Evolutionary conservation across 2,329 filamentous ascomycete genomes (phyloP).

Genomic region (Zasmidium cellare): DNA sequence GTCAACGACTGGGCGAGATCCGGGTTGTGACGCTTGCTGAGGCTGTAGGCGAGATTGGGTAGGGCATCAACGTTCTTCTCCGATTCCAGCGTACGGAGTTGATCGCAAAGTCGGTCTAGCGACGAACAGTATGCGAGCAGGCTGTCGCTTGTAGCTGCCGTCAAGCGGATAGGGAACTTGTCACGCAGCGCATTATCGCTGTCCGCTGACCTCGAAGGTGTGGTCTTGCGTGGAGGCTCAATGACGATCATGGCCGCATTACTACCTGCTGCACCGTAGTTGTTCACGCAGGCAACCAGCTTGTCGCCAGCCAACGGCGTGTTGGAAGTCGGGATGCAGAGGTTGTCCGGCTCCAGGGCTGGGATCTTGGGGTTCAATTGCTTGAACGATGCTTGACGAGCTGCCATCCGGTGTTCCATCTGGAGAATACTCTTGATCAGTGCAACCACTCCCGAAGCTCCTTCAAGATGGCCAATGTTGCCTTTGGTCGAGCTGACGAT

Average conservation of each 20-base stretch:
- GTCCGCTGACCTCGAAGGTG: background rate
- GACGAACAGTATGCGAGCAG: no score
- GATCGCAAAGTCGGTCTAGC: no score
- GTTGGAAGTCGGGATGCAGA: background rate
- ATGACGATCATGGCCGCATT: slow-evolving; percentile 24
- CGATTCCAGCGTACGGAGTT: no score
- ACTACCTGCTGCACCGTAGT: slow-evolving; percentile 39
- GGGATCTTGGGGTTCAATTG: slow-evolving; percentile 10
- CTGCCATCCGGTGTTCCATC: slow-evolving; percentile 33
- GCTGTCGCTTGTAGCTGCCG: background rate
- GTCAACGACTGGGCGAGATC: background rate
- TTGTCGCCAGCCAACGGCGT: no score
- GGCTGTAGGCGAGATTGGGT: background rate
- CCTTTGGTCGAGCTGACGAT: slow-evolving; percentile 34
- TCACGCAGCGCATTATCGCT: no score
- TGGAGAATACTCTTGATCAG: slow-evolving; percentile 39
- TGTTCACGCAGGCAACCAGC: slow-evolving; percentile 30
- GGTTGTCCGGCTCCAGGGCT: background rate
- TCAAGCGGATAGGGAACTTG: background rate
- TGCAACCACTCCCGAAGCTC: slow-evolving; percentile 30
- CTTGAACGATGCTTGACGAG: slow-evolving; percentile 24
- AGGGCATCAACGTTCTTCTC: background rate
- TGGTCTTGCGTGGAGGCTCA: background rate
- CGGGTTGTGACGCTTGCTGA: background rate
- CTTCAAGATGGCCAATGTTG: slow-evolving; percentile 40